phyloP scores from a whole-genome alignment of 2,329 filamentous ascomycete species.

The Fusarium mundagurra region DNA sequence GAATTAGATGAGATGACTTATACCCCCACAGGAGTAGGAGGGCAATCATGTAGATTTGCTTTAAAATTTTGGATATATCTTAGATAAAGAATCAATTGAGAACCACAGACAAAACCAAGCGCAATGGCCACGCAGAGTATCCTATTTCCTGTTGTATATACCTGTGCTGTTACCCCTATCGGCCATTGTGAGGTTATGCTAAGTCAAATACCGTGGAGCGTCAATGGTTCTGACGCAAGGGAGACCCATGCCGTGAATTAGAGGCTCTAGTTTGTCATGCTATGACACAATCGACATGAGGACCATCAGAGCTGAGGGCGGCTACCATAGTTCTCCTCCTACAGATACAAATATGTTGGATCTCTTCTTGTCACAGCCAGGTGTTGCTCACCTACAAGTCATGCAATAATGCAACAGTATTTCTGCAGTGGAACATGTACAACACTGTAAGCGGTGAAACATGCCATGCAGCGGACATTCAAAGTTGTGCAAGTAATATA shows the following conservation, averaged over 20 bases:
- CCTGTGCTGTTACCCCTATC: not conserved
- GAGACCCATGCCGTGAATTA: not conserved
- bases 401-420: conserved; percentile 10
- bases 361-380: not conserved
- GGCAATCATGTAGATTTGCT: conserved; percentile 38
- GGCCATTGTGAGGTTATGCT: not conserved
- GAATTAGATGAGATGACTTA: conserved; percentile 46
- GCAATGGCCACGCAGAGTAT: not conserved
- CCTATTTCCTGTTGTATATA: not conserved
- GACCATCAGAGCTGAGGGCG: not conserved
- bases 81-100: conserved; percentile 24
- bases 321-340: not conserved
- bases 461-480: conserved; percentile 35
- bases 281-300: not conserved
- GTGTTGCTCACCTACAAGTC: not conserved
- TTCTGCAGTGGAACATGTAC: conserved; percentile 10
- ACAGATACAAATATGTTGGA: not conserved
- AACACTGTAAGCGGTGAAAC: conserved; percentile 29
- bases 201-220: not conserved
- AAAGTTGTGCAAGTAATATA: conserved; percentile 14
- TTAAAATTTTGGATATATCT: conserved; percentile 37
- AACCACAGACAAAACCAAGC: not conserved
- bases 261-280: not conserved
- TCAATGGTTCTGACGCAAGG: not conserved
- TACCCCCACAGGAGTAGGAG: conserved; percentile 43